Base-by-base conservation (phyloP, 2,329 filamentous ascomycete species). In the Bimuria novae-zelandiae region DNA sequence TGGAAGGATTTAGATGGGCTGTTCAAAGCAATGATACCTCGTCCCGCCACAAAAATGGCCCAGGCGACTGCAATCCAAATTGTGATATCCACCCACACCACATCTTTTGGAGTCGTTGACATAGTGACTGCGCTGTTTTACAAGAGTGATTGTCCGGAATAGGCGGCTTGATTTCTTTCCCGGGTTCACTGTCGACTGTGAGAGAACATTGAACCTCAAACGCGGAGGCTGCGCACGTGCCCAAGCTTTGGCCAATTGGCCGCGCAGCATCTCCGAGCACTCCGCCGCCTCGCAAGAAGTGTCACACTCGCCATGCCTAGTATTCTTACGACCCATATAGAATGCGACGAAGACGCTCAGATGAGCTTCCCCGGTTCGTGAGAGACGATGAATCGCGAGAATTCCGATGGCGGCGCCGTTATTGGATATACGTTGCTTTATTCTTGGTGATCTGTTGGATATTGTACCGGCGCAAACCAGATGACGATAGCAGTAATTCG, bases 341-440 rank as follows among this genome's bases (percentile, higher is more conserved):
- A 14, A 72, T 74, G 69, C 69, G 64, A 55, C 67, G 64, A 50
- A 65, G 64, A 54, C 62, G 57, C 64, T 72, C 68, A 46, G 64
- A 71, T 52, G 68, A 70, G 52, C 67, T 72, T n/a, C 71, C 70
- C 10, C 70, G 60, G 2, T 72, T 62, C 49, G 49, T 59, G 40
- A 61, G 54, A 21, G 57, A 63, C n/a, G 12, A 14, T n/a, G 52
- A 57, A 16, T 21, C 51, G 30, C 55, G 35, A 12, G 43, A 59
- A 1, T 65, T 65, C 30, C 63, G 41, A 59, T 63, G 60, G 59
- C 66, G 58, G 6, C 72, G 71, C 22, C 68, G 70, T 8, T 64
- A 70, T 41, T 55, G 56, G 40, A 58, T 63, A 52, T 67, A 69
- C 51, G 49, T 69, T 14, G 36, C 61, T 45, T 61, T 61, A 50